Evolutionary conservation across 2,329 filamentous ascomycete genomes (phyloP).

Genomic region (Colletotrichum sp.): DNA sequence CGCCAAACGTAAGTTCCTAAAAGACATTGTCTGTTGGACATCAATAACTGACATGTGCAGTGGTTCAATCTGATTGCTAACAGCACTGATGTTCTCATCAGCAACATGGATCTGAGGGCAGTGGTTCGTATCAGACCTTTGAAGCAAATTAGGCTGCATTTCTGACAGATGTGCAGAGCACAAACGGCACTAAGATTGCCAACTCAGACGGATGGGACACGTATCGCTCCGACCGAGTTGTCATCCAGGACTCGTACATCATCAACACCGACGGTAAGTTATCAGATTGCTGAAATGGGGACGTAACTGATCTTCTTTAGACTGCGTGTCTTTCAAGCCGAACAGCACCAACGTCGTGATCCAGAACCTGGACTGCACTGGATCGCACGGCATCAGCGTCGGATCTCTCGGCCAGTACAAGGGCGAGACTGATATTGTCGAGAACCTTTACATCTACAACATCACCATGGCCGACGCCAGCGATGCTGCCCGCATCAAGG

Average conservation of each 20-base stretch:
- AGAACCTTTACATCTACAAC: slow-evolving; percentile 69
- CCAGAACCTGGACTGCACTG: slow-evolving; percentile 70
- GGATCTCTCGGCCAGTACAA: slow-evolving; percentile 73
- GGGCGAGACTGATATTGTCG: slow-evolving; percentile 67
- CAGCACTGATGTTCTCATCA: slow-evolving; percentile 66
- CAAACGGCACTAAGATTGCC: slow-evolving; percentile 65
- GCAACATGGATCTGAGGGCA: slow-evolving; percentile 59
- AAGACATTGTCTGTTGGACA: too few relatives aligned
- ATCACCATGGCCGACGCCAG: slow-evolving; percentile 61
- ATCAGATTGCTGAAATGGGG: too few relatives aligned
- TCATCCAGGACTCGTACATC: slow-evolving; percentile 69
- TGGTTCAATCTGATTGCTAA: slow-evolving; percentile 66
- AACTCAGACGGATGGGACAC: slow-evolving; percentile 58
- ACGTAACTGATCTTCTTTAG: not conserved
- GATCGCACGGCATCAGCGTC: slow-evolving; percentile 75
- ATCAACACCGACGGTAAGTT: slow-evolving; percentile 61
- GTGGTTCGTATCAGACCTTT: slow-evolving; percentile 26
- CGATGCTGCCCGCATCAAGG: slow-evolving; percentile 74
- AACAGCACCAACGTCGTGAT: slow-evolving; percentile 73
- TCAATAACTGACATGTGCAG: slow-evolving; percentile 7
- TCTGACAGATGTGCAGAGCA: slow-evolving; percentile 41
- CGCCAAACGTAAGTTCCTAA: slow-evolving; percentile 35
- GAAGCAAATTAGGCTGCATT: not conserved
- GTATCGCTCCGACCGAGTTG: slow-evolving; percentile 65
- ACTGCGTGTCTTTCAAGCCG: slow-evolving; percentile 77